Evolutionary conservation across 2,329 filamentous ascomycete genomes (phyloP).

Genomic region (Leptographium procerum): DNA sequence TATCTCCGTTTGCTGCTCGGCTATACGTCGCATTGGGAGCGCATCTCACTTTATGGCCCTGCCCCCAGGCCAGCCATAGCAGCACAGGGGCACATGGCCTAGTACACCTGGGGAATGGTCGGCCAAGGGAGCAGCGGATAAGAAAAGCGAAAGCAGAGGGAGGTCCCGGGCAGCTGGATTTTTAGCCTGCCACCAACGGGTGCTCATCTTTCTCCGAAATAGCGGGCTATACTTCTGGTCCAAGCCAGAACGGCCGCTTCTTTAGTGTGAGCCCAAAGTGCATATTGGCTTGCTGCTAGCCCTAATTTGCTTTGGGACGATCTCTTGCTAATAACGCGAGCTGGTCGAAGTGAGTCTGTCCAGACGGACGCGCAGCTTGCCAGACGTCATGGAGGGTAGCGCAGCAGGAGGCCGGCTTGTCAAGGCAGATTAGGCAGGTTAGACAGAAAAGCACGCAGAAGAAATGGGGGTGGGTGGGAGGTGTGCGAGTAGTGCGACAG

Average conservation of each 20-base stretch:
- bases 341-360: too few species aligned
- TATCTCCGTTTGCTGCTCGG: not conserved
- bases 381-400: too few species aligned
- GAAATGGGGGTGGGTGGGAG: not conserved
- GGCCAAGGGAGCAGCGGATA: not conserved
- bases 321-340: too few species aligned
- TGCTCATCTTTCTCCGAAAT: not conserved
- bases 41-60: not conserved
- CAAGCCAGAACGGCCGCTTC: not conserved
- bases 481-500: not conserved
- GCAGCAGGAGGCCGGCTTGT: too few species aligned
- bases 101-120: not conserved
- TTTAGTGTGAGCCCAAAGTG: not conserved
- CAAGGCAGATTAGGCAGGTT: too few species aligned
- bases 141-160: not conserved
- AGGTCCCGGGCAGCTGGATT: not conserved
- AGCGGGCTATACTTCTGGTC: not conserved
- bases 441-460: too few species aligned
- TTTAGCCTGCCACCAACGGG: not conserved
- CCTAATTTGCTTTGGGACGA: not conserved
- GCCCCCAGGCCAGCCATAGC: not conserved
- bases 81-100: not conserved
- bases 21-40: not conserved
- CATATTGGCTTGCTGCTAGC: not conserved
- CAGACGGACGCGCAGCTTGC: too few species aligned